Base-by-base conservation (phyloP, 1,139 yeast genomes). In the Hyphopichia khmerensis region DNA sequence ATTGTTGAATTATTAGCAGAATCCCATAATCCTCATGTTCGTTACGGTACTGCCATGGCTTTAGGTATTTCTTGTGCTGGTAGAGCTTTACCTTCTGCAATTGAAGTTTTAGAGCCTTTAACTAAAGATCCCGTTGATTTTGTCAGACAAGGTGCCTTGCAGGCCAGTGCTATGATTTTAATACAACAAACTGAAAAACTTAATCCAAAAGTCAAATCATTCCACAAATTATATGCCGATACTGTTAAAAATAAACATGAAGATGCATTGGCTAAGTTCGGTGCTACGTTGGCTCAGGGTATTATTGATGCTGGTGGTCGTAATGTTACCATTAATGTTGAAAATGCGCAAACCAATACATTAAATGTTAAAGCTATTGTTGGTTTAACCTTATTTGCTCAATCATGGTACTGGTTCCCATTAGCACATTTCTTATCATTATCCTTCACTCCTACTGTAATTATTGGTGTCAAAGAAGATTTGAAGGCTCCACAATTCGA, bases 351-450 rank as follows among this genome's bases (percentile, higher is more conserved):
- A 52, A 89, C 96, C 31, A 95, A 90, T 47, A 90, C 96, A 14
- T 77, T 93, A 51, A 93, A 93, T 63, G 82, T 85, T 63, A 87
- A 87, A 59, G 95, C 97, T 0, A 84, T 95, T 53, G 96, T 91
- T 45, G 99, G 99, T 35, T 73, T 95, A 55, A 83, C 95, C 0
- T 79, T 93, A 47, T 95, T 93, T 62, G 74, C 86, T 6, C 99
- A 93, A 67, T 87, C 88, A 59, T 93, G 99, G 99, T 90, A 90
- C 68, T 93, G 99, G 99, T 95, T 85, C 81, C 99, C 99, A 49
- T 76, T 91, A 47, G 83, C 97, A 1, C 98, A 93, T 68, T 95
- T 93, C 70, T 72, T 93, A 56, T 85, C 96, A 16, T 78, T 95
- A 53, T 88, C 98, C 26, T 91, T 91, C 65, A 80, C 95, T 6